Evolutionary conservation across 2,329 filamentous ascomycete genomes (phyloP).

Genomic region (Lasiodiplodia gonubiensis): DNA sequence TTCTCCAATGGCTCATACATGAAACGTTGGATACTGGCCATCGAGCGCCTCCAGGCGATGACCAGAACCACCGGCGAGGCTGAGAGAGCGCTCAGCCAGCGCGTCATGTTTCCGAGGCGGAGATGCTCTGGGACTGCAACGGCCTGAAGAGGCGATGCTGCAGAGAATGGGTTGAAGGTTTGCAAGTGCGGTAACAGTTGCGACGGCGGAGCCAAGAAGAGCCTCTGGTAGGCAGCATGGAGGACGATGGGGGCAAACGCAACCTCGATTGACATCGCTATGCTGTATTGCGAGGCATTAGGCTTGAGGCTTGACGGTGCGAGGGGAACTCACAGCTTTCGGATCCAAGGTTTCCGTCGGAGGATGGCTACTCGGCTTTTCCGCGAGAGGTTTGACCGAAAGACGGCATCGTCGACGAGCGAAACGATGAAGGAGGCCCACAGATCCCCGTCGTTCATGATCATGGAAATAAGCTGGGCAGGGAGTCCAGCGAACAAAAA

Average conservation of each 20-base stretch:
- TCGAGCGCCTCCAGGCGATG: constrained; percentile 21
- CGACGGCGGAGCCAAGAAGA: constrained; percentile 17
- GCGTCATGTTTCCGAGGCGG: constrained; percentile 39
- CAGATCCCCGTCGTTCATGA: constrained; percentile 27
- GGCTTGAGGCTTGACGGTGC: neutral
- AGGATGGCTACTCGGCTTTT: neutral
- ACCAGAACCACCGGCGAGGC: constrained; percentile 18
- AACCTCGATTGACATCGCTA: constrained; percentile 17
- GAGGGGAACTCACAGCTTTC: constrained; percentile 11
- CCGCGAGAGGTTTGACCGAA: constrained; percentile 7
- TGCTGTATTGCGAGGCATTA: neutral
- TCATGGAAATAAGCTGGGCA: constrained; percentile 27
- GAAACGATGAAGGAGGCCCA: constrained; percentile 24
- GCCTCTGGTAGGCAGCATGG: constrained; percentile 25
- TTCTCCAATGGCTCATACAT: constrained; percentile 28
- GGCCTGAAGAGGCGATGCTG: constrained; percentile 9
- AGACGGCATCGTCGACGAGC: constrained; percentile 6
- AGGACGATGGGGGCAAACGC: constrained; percentile 26
- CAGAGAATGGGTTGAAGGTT: constrained; percentile 22
- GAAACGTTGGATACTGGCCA: constrained; percentile 24
- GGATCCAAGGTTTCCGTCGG: constrained; percentile 19
- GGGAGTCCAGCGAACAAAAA: constrained; percentile 27
- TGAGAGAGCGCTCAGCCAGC: constrained; percentile 20
- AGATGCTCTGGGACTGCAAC: constrained; percentile 25
- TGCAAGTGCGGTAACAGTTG: constrained; percentile 2